Evolutionary conservation across 768 basidiomycete genomes (phyloP).

Genomic region (Nevesoporus exiguus): DNA sequence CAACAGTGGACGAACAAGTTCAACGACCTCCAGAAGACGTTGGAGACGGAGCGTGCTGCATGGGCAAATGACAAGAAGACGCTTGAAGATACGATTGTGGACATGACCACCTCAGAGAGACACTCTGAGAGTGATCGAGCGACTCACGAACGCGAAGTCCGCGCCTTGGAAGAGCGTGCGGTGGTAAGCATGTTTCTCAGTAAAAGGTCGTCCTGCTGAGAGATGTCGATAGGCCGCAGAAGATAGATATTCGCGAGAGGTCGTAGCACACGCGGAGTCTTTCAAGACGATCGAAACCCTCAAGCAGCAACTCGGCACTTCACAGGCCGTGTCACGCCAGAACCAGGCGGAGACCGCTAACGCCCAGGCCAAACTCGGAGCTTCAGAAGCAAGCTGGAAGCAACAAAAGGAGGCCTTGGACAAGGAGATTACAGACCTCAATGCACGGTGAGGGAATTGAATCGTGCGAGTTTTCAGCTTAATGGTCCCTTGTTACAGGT

Average conservation of each 20-base stretch:
- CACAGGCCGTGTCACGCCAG: constrained; percentile 55
- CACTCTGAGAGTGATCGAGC: constrained; percentile 59
- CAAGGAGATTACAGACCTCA: constrained; percentile 73
- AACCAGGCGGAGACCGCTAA: constrained; percentile 63
- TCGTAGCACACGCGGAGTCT: constrained; percentile 82
- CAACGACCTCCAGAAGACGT: constrained; percentile 56
- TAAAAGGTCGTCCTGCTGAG: not conserved
- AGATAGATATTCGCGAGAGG: constrained; percentile 74
- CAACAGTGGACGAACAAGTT: constrained; percentile 45
- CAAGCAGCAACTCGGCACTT: constrained; percentile 55
- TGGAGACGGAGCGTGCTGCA: constrained; percentile 65
- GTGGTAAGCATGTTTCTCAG: constrained; percentile 41
- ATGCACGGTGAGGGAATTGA: constrained; percentile 49
- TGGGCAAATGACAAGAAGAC: constrained; percentile 80
- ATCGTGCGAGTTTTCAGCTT: not conserved
- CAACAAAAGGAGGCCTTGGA: constrained; percentile 74
- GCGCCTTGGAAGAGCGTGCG: constrained; percentile 62
- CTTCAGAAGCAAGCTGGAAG: constrained; percentile 78
- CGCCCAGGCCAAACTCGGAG: constrained; percentile 64
- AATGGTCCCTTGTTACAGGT: constrained; percentile 38
- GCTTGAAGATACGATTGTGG: constrained; percentile 78
- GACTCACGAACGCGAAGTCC: constrained; percentile 63
- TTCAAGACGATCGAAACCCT: constrained; percentile 68
- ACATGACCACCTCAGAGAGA: constrained; percentile 73
- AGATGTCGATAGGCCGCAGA: constrained; percentile 55